These are phyloP conservation scores for Colletotrichum sublineola DNA, from an alignment of 2,329 filamentous ascomycete genomes.

Conservation along the genomic window DNA sequence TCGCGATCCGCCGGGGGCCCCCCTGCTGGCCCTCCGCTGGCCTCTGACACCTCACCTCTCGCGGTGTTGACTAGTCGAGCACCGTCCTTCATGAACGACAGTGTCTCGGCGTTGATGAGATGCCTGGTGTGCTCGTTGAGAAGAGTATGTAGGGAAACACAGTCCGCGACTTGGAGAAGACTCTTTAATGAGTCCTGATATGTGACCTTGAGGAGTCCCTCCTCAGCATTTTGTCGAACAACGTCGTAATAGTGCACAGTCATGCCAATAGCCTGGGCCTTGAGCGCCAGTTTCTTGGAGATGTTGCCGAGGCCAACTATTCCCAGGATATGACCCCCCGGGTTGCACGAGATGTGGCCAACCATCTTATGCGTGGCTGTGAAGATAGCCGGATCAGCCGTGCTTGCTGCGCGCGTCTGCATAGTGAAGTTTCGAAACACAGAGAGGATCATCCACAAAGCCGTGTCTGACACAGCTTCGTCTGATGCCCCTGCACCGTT, in stretches of 20 bases:
- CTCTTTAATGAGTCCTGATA: constrained; percentile 4
- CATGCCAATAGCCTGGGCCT: constrained; percentile 65
- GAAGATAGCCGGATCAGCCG: constrained; percentile 55
- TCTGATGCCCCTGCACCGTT: constrained; percentile 59
- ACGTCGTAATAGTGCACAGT: constrained; percentile 66
- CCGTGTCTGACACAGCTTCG: constrained; percentile 59
- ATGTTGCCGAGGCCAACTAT: constrained; percentile 67
- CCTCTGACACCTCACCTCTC: constrained; percentile 63
- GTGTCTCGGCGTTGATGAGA: constrained; percentile 49
- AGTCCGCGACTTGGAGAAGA: constrained; percentile 52
- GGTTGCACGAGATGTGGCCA: constrained; percentile 63
- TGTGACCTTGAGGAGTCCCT: not conserved
- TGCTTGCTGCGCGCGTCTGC: constrained; percentile 60
- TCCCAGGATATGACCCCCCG: constrained; percentile 61
- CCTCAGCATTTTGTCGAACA: constrained; percentile 49
- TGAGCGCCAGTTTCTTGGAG: constrained; percentile 61
- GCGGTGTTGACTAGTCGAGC: constrained; percentile 66
- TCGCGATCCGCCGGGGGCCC: no score
- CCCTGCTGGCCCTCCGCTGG: no score
- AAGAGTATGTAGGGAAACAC: constrained; percentile 52
- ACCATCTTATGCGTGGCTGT: constrained; percentile 58
- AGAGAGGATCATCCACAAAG: constrained; percentile 57
- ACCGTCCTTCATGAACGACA: constrained; percentile 62
- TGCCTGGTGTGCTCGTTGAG: constrained; percentile 47
- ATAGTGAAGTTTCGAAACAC: constrained; percentile 63